Evolutionary conservation across 805 yeast genomes (phyloP).

Genomic region (Jamesozyma piceae): DNA sequence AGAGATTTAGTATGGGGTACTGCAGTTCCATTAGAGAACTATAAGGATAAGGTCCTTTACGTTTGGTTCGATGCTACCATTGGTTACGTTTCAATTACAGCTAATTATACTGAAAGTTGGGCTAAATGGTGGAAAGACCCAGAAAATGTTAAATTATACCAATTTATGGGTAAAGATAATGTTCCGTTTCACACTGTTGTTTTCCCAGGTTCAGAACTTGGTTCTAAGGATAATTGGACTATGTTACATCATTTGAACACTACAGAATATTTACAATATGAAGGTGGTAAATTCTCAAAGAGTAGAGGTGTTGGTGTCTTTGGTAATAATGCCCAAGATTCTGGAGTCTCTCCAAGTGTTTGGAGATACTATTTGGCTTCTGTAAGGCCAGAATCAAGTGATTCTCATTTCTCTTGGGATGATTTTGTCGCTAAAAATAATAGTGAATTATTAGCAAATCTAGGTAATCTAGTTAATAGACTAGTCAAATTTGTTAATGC

Average conservation of each 20-base stretch:
- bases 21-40: constrained; percentile 87
- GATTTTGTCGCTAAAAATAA: constrained; percentile 93
- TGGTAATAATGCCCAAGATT: constrained; percentile 93
- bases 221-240: constrained; percentile 86
- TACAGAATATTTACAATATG: constrained; percentile 94
- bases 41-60: constrained; percentile 81
- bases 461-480: constrained; percentile 95
- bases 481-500: constrained; percentile 81
- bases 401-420: constrained; percentile 94
- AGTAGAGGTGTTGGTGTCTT: constrained; percentile 97
- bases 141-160: constrained; percentile 79
- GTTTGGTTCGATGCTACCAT: constrained; percentile 99
- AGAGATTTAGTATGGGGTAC: constrained; percentile 98
- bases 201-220: constrained; percentile 87
- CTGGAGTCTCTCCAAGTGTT: constrained; percentile 83
- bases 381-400: constrained; percentile 90
- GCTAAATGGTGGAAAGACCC: constrained; percentile 90
- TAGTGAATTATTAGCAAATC: constrained; percentile 85
- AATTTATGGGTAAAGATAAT: constrained; percentile 98
- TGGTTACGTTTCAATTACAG: constrained; percentile 94
- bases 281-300: constrained; percentile 96
- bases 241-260: constrained; percentile 83
- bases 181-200: constrained; percentile 98
- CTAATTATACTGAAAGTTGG: constrained; percentile 79
- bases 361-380: constrained; percentile 96